A percentile compares a stretch with the other conserved stretches of the same genome.
Conservation (phyloP, 2,329 filamentous ascomycete genomes). For the Paraconiothyrium sp. region DNA sequence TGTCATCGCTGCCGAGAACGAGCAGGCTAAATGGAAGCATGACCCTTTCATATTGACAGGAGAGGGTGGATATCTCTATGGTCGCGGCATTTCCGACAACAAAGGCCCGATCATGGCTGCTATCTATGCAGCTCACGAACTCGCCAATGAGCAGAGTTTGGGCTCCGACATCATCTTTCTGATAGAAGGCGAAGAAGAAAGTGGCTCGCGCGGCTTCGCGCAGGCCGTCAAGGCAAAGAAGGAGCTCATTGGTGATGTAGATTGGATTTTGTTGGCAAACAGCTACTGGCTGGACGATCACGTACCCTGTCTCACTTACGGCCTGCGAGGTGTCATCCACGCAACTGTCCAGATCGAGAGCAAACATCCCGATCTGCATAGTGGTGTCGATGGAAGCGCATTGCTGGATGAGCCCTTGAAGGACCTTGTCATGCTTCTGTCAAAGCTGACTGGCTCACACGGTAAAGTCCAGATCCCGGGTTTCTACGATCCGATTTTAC, state of each 20-base stretch:
- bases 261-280: conserved; percentile 95
- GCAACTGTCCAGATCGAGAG: conserved; percentile 90
- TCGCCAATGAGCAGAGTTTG: conserved; percentile 83
- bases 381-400: conserved; percentile 93
- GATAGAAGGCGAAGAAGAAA: conserved; percentile 97
- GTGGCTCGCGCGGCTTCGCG: conserved; percentile 89
- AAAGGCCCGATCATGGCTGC: conserved; percentile 96
- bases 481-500: conserved; percentile 87
- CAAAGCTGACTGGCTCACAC: conserved; percentile 80
- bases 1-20: conserved; percentile 88
- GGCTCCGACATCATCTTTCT: conserved; percentile 91
- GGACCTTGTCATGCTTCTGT: conserved; percentile 84
- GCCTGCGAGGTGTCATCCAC: conserved; percentile 90
- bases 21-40: conserved; percentile 81
- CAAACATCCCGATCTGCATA: conserved; percentile 87
- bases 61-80: conserved; percentile 91
- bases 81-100: conserved; percentile 96
- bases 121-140: conserved; percentile 89
- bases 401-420: conserved; percentile 91
- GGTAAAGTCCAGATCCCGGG: conserved; percentile 85
- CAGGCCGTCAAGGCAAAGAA: conserved; percentile 83
- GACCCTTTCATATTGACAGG: conserved; percentile 92
- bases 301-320: conserved; percentile 94
- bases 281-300: conserved; percentile 99
- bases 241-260: conserved; percentile 84